phyloP scores from a whole-genome alignment of 2,329 filamentous ascomycete genomes.

The Piedraia hortae region DNA sequence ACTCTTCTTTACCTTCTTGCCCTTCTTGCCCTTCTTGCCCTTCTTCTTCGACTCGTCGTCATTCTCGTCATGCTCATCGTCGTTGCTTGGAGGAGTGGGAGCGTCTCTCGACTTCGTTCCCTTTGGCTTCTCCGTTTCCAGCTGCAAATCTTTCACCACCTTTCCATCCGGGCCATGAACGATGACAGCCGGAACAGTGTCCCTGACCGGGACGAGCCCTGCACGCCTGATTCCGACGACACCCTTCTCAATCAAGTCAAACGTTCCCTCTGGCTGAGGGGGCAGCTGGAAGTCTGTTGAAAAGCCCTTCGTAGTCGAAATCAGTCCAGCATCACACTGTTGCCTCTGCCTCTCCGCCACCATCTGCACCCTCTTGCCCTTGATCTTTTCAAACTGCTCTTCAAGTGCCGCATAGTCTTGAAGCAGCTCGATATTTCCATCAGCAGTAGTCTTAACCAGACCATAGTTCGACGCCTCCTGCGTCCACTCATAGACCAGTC shows the following conservation, averaged over 20 bases:
- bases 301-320: constrained; percentile 40
- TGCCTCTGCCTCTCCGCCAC: too few relatives aligned
- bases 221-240: constrained; percentile 32
- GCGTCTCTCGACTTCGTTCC: too few relatives aligned
- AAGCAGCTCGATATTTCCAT: constrained; percentile 17
- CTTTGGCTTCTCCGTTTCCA: too few relatives aligned
- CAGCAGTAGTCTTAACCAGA: constrained; percentile 18
- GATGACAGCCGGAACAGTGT: constrained; percentile 26
- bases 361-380: too few relatives aligned
- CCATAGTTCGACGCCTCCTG: constrained; percentile 37
- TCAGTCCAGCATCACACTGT: constrained; percentile 36
- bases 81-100: too few relatives aligned
- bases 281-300: constrained; percentile 57
- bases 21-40: too few relatives aligned
- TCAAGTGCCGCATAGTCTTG: constrained; percentile 38
- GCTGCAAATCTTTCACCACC: constrained; percentile 33
- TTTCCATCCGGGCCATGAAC: constrained; percentile 29
- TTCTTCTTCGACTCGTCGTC: too few relatives aligned
- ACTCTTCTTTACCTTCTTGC: too few relatives aligned
- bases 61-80: too few relatives aligned
- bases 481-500: constrained; percentile 57
- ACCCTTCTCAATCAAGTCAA: constrained; percentile 49
- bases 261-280: constrained; percentile 34
- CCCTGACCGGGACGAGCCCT: constrained; percentile 28
- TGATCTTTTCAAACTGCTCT: constrained; percentile 44